Percentiles rank a stretch among this genome's conserved stretches.
Evolutionary conservation across 192 early-diverging fungal species (phyloP).

Genomic region (Rhizophagus clarus): DNA sequence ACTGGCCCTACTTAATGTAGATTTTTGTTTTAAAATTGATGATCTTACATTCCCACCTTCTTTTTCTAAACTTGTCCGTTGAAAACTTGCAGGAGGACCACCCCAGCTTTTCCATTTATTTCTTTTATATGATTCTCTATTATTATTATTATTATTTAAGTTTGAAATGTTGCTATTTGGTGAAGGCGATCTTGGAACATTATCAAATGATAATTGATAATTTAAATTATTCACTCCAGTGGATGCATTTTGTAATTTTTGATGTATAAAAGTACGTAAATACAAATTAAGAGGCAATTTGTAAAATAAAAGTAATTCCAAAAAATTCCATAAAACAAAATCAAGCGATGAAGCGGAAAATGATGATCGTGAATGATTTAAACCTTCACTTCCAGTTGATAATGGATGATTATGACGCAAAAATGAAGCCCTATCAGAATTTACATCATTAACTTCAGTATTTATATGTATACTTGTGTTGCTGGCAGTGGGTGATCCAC

Average conservation of each 20-base stretch:
- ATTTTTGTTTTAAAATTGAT: background rate
- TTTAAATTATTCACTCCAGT: background rate
- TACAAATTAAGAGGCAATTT: slow-evolving; percentile 44
- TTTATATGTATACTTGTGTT: slow-evolving; percentile 21
- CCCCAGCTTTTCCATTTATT: slow-evolving; percentile 29
- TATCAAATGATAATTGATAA: background rate
- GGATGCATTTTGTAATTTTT: slow-evolving; percentile 15
- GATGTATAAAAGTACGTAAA: slow-evolving; percentile 31
- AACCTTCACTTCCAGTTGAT: background rate
- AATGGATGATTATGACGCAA: background rate
- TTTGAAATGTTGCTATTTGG: background rate
- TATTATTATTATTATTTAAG: background rate
- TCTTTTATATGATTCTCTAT: background rate
- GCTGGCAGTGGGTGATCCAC: slow-evolving; percentile 31
- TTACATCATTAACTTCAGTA: background rate
- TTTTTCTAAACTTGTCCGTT: slow-evolving; percentile 2
- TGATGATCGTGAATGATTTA: slow-evolving; percentile 22
- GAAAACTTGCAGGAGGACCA: slow-evolving; percentile 16
- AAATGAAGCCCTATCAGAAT: slow-evolving; percentile 4
- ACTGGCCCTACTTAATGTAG: background rate
- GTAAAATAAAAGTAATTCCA: slow-evolving; percentile 54
- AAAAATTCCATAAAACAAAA: slow-evolving; percentile 54
- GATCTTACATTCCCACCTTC: background rate
- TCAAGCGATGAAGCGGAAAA: slow-evolving; percentile 41
- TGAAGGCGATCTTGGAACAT: background rate